These are phyloP conservation scores for Ramalina intermedia DNA, from an alignment of 495 filamentous ascomycete genomes.

Conservation along the genomic window DNA sequence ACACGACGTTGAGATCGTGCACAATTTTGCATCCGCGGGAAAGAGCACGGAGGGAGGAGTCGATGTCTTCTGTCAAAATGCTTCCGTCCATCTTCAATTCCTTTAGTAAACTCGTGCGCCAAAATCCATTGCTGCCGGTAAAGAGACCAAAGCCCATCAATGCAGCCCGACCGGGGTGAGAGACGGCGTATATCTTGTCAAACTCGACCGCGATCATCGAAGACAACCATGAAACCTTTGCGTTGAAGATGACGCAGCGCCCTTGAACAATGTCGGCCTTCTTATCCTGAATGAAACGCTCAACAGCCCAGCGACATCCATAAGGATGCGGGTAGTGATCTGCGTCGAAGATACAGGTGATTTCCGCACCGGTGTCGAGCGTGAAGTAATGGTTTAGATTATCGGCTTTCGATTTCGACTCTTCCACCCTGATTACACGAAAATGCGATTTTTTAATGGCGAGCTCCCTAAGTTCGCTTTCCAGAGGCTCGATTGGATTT, in stretches of 20 bases:
- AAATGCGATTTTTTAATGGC: conserved; percentile 13
- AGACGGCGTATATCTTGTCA: conserved; percentile 30
- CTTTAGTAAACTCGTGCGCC: conserved; percentile 21
- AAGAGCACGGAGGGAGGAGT: conserved; percentile 25
- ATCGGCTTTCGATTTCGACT: conserved; percentile 27
- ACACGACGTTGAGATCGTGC: conserved; percentile 23
- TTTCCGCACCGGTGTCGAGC: conserved; percentile 20
- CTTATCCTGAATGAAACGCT: conserved; percentile 20
- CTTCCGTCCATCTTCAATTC: conserved; percentile 25
- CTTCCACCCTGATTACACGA: conserved; percentile 23
- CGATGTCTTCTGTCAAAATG: conserved; percentile 30
- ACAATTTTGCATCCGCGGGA: conserved; percentile 18
- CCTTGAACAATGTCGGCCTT: conserved; percentile 27
- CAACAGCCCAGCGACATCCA: conserved; percentile 25
- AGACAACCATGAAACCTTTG: conserved; percentile 18
- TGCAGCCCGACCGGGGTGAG: conserved; percentile 24
- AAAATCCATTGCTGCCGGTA: conserved; percentile 28
- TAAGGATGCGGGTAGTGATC: conserved; percentile 29
- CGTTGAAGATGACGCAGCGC: conserved; percentile 26
- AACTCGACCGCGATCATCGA: conserved; percentile 27
- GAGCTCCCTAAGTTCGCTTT: conserved; percentile 18
- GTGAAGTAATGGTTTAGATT: conserved; percentile 28
- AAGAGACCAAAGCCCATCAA: conserved; percentile 28
- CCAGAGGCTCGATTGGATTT: conserved; percentile 21
- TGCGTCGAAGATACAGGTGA: conserved; percentile 27